Evolutionary conservation across 768 basidiomycete genomes (phyloP), one percentile per base, ranked within the genome.

Genomic region (Ramaria sp.): DNA sequence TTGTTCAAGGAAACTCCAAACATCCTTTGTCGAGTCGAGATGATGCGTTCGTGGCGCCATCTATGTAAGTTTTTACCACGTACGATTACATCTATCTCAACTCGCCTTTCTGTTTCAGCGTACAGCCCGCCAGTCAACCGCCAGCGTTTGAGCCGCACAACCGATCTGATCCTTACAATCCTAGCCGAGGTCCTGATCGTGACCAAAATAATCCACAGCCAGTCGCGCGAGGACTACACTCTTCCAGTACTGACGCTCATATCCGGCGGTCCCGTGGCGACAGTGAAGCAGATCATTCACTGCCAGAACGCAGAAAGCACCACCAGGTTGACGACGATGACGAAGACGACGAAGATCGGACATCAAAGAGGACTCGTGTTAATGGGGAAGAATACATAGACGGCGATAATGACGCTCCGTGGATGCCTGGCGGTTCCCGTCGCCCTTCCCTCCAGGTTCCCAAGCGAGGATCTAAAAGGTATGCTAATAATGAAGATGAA

Each of bases 281-380:
- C 19, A 42, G 33, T 37, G 43, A 45, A 27, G 20, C 17, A 43
- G 51, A 39, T 20, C 20, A 34, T 37, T 47, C 48, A 30, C 34
- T 51, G 15, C 41, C 60, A 56, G 53, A 58, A 38, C 39, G 53
- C 33, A 61, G 61, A 10, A 69, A 67, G 45, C 66, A 31, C 42
- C 56, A 33, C 54, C 48, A 30, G 31, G 41, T 53, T 33, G 73
- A 74, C 53, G 73, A 75, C 51, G 73, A 73, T 54, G 73, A 75
- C 51, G 63, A 63, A 48, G 72, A 41, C 13, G 24, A 55, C 2
- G 65, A 66, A 47, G 37, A 34, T 34, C 60, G 73, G 59, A 70
- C 70, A 59, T 62, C 70, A 19, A 83, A 83, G 70, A 80, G 79
- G 67, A 72, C 74, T 55, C 76, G 78, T 57, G 69, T 78, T n/a